Evolutionary conservation across 2,329 filamentous ascomycete genomes (phyloP), one percentile per base, ranked within the genome.

Genomic region (Cladosporium sp.): DNA sequence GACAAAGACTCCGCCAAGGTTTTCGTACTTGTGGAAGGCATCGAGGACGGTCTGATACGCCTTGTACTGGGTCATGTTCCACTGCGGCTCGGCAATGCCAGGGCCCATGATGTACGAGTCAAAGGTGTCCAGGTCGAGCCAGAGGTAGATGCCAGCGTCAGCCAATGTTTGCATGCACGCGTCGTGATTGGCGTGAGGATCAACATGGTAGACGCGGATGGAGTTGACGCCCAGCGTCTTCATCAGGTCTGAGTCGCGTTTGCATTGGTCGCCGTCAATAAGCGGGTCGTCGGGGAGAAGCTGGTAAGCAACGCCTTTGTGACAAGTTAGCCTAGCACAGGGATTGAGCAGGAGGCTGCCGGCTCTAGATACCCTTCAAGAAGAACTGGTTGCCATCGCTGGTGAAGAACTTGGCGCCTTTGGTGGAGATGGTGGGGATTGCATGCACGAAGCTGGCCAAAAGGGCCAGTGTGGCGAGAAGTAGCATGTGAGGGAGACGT

Each of bases 171-270:
- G 80, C 90, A 96, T 95, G 77, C 91, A 96, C 19, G 81, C 87
- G 59, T 83, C 80, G 73, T 96, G 92, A 71, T 93, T 78, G 34
- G 77, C 84, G 2, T 75, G 72, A 1, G 89, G 77, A 67, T 95
- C 87, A 61, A 96, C 90, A 70, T 96, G 75, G 74, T 96, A 96
- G 60, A 94, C 88, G 59, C 92, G 89, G 68, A 96, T 91, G 30
- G 88, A 82, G 72, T 96, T 96, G 71, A 88, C 84, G 62, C 90
- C 90, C 56, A 96, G 79, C 17, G 86, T 84, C 72, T 89, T 82
- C 89, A 96, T 95, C 69, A 92, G 80, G 15, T 78, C 72, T 42
- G 87, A 87, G 76, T 96, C 92, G 65, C 85, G 84, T 66, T 81
- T 74, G 78, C 90, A 95, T 77, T 96, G 92, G 50, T 83, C 83